Conservation (phyloP, 768 basidiomycete species). For the Lentinula boryana region DNA sequence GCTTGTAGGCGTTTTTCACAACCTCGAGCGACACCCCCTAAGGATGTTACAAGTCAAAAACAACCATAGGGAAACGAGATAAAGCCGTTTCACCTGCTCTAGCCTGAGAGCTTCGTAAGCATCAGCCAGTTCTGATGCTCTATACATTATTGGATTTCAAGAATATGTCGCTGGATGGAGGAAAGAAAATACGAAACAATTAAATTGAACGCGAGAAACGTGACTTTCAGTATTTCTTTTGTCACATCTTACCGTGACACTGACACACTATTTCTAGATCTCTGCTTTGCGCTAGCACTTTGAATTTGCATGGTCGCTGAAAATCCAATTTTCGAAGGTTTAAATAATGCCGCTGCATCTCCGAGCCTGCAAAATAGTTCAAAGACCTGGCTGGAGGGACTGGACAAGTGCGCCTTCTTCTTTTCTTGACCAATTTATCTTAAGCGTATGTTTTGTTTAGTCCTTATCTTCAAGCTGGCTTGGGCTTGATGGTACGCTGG, state of each 20-base stretch:
- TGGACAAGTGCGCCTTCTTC: constrained; percentile 55
- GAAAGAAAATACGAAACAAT: neutral
- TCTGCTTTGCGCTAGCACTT: neutral
- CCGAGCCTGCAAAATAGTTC: neutral
- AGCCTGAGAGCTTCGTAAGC: constrained; percentile 45
- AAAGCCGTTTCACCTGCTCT: constrained; percentile 34
- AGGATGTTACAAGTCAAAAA: constrained; percentile 8
- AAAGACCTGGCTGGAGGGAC: neutral
- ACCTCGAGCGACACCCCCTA: constrained; percentile 57
- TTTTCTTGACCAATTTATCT: constrained; percentile 1
- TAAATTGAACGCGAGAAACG: neutral
- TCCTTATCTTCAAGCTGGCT: constrained; percentile 97
- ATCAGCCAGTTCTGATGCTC: constrained; percentile 13
- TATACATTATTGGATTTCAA: neutral
- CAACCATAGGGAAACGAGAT: neutral
- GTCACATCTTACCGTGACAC: neutral
- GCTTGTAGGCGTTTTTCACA: constrained; percentile 67
- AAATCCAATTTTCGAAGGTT: neutral
- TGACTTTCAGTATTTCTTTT: neutral
- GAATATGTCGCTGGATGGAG: neutral
- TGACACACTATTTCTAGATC: neutral
- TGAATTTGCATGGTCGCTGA: neutral
- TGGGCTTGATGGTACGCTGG: constrained; percentile 82
- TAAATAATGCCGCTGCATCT: neutral
- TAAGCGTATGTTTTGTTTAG: constrained; percentile 33